phyloP scores from a whole-genome alignment of 2,329 filamentous ascomycete species.

The Hypoxylon rubiginosum region DNA sequence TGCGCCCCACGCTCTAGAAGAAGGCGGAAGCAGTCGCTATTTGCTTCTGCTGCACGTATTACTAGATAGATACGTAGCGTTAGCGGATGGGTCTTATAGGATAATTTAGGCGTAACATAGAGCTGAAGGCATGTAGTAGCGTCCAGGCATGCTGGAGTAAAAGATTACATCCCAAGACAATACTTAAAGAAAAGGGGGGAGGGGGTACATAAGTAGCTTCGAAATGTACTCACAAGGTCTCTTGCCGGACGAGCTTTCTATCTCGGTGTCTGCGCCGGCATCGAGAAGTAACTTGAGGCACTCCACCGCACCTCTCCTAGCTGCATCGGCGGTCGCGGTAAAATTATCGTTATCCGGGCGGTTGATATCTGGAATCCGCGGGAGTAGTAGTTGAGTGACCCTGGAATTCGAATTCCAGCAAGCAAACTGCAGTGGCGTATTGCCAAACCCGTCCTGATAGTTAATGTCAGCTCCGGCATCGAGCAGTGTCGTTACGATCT shows the following conservation, averaged over 20 bases:
- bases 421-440: conserved; percentile 24
- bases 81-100: neutral
- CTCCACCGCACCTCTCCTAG: conserved; percentile 10
- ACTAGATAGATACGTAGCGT: conserved; percentile 3
- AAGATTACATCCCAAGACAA: neutral
- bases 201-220: neutral
- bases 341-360: conserved; percentile 9
- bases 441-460: conserved; percentile 19
- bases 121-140: neutral
- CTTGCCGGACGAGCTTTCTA: conserved; percentile 2
- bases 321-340: conserved; percentile 11
- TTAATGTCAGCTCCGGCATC: conserved; percentile 24
- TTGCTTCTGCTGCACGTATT: conserved; percentile 7
- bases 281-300: conserved; percentile 28
- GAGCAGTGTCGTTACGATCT: conserved; percentile 10
- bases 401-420: conserved; percentile 20
- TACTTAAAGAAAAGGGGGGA: neutral
- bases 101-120: neutral
- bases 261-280: conserved; percentile 17
- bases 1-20: conserved; percentile 20
- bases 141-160: neutral
- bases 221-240: conserved; percentile 13
- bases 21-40: conserved; percentile 13
- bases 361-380: conserved; percentile 15
- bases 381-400: conserved; percentile 15